Evolutionary conservation across 2,329 filamentous ascomycete species (phyloP).

Genomic region (Fusarium fracticaudum): DNA sequence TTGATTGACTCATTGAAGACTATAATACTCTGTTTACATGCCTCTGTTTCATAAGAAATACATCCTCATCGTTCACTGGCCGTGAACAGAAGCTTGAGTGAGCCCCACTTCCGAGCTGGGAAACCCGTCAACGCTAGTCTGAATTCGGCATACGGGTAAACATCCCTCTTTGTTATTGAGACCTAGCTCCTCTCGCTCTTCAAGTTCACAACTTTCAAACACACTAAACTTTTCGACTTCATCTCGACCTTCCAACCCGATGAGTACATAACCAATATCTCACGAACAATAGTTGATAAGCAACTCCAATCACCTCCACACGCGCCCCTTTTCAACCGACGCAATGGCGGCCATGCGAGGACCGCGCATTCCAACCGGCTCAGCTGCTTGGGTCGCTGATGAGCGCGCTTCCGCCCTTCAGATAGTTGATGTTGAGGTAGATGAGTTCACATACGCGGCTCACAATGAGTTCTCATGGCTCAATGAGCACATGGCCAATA

Average conservation of each 20-base stretch:
- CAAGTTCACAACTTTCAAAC: constrained; percentile 34
- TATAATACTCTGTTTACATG: not conserved
- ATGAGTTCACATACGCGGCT: constrained; percentile 92
- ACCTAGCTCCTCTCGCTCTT: constrained; percentile 27
- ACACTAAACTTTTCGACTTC: constrained; percentile 23
- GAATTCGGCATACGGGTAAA: constrained; percentile 6
- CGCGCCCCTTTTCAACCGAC: constrained; percentile 24
- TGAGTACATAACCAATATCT: constrained; percentile 37
- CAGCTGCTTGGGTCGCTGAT: constrained; percentile 83
- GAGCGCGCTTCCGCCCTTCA: constrained; percentile 83
- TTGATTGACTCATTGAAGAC: too few relatives aligned
- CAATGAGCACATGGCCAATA: constrained; percentile 97
- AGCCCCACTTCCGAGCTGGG: constrained; percentile 21
- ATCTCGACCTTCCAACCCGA: constrained; percentile 21
- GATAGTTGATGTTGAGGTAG: constrained; percentile 82
- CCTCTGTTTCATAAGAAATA: constrained; percentile 5
- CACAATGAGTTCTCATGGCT: constrained; percentile 97
- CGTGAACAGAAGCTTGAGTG: constrained; percentile 20
- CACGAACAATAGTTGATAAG: constrained; percentile 28
- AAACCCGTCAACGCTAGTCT: constrained; percentile 12
- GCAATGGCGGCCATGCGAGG: constrained; percentile 59
- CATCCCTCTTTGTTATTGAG: constrained; percentile 34
- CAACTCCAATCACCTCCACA: not conserved
- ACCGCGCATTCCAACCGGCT: constrained; percentile 77
- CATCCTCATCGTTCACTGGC: constrained; percentile 34